Conservation (phyloP, 768 basidiomycete genomes). For the Saitozyma sp. region DNA sequence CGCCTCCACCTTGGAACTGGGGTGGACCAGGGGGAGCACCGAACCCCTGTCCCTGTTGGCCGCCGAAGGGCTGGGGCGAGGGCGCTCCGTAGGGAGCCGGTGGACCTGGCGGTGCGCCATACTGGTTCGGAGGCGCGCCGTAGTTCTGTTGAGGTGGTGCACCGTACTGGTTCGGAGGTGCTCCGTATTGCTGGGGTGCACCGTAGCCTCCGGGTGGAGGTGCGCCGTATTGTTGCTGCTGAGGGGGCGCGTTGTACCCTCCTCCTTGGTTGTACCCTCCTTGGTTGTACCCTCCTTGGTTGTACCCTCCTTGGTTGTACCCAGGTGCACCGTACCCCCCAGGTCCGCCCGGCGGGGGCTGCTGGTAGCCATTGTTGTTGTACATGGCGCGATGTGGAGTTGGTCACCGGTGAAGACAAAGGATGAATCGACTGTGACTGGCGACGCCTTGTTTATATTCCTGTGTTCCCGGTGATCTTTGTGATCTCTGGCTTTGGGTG, state of each 20-base stretch:
- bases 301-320: not conserved
- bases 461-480: no score
- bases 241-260: constrained; percentile 14
- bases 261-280: not conserved
- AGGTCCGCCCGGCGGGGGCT: not conserved
- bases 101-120: constrained; percentile 13
- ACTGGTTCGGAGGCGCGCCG: constrained; percentile 14
- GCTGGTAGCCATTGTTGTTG: constrained; percentile 7
- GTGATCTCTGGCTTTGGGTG: no score
- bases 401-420: no score
- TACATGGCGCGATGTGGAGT: not conserved
- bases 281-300: not conserved
- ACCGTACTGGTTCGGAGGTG: constrained; percentile 10
- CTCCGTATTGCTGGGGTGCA: constrained; percentile 22
- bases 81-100: constrained; percentile 12
- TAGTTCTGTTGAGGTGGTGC: constrained; percentile 13
- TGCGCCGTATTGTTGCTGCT: constrained; percentile 13
- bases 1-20: constrained; percentile 20
- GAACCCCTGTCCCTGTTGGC: constrained; percentile 18
- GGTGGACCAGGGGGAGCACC: constrained; percentile 20
- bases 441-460: no score
- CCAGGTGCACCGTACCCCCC: constrained; percentile 11
- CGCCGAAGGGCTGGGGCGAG: constrained; percentile 18
- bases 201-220: constrained; percentile 23
- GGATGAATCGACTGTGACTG: no score